phyloP scores from a whole-genome alignment of 257 asterid genomes.

The Solanum arcanum region DNA sequence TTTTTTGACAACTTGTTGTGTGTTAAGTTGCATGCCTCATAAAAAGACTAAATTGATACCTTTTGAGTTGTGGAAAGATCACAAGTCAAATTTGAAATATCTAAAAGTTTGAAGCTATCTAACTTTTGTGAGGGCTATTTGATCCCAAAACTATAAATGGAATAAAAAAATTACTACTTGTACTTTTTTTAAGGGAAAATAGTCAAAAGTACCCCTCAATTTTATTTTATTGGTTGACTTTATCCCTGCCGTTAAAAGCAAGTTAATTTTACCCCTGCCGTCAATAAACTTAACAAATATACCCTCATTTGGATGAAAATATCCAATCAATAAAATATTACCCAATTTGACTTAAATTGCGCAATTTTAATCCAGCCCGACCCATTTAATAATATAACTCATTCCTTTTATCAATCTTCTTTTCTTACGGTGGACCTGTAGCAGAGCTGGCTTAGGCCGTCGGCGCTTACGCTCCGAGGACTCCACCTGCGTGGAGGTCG shows the following conservation, averaged over 20 bases:
- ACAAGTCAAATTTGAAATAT: too few relatives aligned
- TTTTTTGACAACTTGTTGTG: background rate
- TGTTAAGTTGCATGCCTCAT: background rate
- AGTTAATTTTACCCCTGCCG: too few relatives aligned
- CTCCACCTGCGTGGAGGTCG: conserved; percentile 69
- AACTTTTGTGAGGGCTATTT: background rate
- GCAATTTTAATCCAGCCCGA: too few relatives aligned
- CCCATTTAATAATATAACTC: too few relatives aligned
- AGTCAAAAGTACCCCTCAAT: too few relatives aligned
- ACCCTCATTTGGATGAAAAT: too few relatives aligned
- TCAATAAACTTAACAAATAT: too few relatives aligned
- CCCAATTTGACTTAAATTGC: too few relatives aligned
- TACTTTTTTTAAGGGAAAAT: background rate
- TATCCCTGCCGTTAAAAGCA: too few relatives aligned
- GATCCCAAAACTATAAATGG: background rate
- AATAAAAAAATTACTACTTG: background rate
- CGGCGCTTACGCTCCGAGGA: conserved; percentile 69
- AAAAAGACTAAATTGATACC: background rate
- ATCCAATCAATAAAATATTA: too few relatives aligned
- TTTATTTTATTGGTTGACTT: too few relatives aligned
- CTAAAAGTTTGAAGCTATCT: background rate
- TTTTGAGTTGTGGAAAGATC: background rate
- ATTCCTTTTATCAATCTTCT: background rate
- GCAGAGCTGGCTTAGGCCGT: conserved; percentile 72
- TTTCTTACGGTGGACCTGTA: conserved; percentile 11